Conservation (phyloP, 768 basidiomycete species). For the Boletus sp. region DNA sequence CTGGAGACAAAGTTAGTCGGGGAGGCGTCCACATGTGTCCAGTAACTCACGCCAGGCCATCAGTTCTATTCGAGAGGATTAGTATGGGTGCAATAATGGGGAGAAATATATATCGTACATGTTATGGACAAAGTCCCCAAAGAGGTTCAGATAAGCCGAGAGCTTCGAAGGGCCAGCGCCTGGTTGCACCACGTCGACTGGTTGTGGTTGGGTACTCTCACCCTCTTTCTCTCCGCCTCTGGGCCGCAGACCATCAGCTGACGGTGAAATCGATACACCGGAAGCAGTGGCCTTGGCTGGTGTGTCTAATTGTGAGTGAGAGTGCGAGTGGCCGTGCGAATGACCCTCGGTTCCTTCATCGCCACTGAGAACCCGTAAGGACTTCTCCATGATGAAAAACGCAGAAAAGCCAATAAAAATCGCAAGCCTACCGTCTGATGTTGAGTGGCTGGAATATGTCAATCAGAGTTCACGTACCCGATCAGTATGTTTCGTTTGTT, state of each 20-base stretch:
- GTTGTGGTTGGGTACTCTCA: slow-evolving; percentile 22
- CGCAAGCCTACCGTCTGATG: slow-evolving; percentile 49
- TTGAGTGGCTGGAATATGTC: slow-evolving; percentile 11
- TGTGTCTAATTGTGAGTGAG: slow-evolving; percentile 46
- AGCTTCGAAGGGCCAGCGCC: slow-evolving; percentile 68
- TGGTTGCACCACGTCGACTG: slow-evolving; percentile 22
- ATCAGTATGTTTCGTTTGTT: slow-evolving; percentile 89
- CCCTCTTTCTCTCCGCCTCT: slow-evolving; percentile 36
- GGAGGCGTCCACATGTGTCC: slow-evolving; percentile 1
- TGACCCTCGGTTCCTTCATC: slow-evolving; percentile 51
- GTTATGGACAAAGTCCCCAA: slow-evolving; percentile 93
- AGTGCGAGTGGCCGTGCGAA: slow-evolving; percentile 55
- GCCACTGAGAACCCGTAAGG: slow-evolving; percentile 74
- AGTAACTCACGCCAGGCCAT: slow-evolving; percentile 79
- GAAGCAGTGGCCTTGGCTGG: slow-evolving; percentile 40
- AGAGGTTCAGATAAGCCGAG: slow-evolving; percentile 90
- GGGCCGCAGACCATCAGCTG: slow-evolving; percentile 49
- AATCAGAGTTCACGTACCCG: slow-evolving; percentile 51
- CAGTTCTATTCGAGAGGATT: slow-evolving; percentile 55
- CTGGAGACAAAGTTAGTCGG: slow-evolving; percentile 36
- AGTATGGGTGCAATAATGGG: slow-evolving; percentile 17
- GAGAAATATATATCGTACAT: slow-evolving; percentile 50
- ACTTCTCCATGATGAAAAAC: slow-evolving; percentile 94
- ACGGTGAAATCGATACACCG: slow-evolving; percentile 41
- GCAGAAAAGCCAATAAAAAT: slow-evolving; percentile 86